phyloP scores from a whole-genome alignment of 306 rosid species.

The Myrica gale region DNA sequence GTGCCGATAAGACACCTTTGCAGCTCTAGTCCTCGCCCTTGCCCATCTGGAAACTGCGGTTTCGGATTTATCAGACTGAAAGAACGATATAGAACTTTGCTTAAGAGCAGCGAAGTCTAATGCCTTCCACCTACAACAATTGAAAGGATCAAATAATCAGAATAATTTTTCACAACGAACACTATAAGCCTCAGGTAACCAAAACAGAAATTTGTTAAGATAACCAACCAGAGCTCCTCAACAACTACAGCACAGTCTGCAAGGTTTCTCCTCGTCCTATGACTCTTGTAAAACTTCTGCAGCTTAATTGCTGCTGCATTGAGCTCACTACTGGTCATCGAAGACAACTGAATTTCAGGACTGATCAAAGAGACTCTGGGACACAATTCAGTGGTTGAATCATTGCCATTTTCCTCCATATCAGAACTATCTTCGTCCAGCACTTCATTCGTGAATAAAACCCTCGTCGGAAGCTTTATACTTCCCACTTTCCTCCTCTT shows the following conservation, averaged over 20 bases:
- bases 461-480: slow-evolving; percentile 37
- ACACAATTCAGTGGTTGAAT: slow-evolving; percentile 6
- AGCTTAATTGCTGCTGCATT: slow-evolving; percentile 61
- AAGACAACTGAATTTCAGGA: slow-evolving; percentile 24
- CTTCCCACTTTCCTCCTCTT: slow-evolving; percentile 43
- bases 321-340: slow-evolving; percentile 40
- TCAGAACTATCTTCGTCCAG: slow-evolving; percentile 22
- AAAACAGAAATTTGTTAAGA: slow-evolving; percentile 1
- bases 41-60: slow-evolving; percentile 74
- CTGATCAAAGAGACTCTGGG: slow-evolving; percentile 21
- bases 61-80: slow-evolving; percentile 59
- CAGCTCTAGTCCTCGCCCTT: slow-evolving; percentile 73
- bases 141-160: not conserved
- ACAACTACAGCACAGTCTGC: slow-evolving; percentile 87
- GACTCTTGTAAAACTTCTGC: slow-evolving; percentile 77
- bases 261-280: slow-evolving; percentile 62
- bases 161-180: not conserved
- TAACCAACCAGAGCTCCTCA: slow-evolving; percentile 79
- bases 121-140: slow-evolving; percentile 71
- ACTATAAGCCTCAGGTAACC: not conserved
- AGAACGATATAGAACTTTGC: slow-evolving; percentile 53
- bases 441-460: slow-evolving; percentile 32
- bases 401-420: slow-evolving; percentile 21
- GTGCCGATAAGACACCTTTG: slow-evolving; percentile 53
- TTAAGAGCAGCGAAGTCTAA: slow-evolving; percentile 59